These are phyloP conservation scores for Podaxis carcinomalis DNA, from an alignment of 768 basidiomycete genomes.

Conservation along the genomic window DNA sequence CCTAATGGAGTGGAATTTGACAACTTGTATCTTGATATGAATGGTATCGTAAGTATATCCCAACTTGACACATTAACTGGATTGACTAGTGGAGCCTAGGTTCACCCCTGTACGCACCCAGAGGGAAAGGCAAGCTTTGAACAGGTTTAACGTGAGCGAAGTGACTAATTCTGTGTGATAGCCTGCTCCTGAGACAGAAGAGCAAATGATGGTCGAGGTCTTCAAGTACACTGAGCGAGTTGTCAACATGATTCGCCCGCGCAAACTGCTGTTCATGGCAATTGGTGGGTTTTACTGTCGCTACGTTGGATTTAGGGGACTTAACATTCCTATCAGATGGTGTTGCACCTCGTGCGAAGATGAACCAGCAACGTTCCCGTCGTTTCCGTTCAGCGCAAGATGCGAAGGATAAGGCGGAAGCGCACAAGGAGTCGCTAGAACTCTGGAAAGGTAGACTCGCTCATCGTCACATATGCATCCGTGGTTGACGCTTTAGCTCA, in stretches of 20 bases:
- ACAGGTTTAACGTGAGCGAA: neutral
- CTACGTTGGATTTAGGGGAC: neutral
- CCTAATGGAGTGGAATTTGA: slow-evolving; percentile 97
- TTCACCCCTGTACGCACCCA: slow-evolving; percentile 98
- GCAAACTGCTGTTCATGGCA: slow-evolving; percentile 96
- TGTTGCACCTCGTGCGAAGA: slow-evolving; percentile 97
- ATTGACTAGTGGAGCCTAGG: slow-evolving; percentile 36
- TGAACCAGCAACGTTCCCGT: slow-evolving; percentile 98
- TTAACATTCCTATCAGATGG: slow-evolving; percentile 55
- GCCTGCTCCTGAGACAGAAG: slow-evolving; percentile 96
- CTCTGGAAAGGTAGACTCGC: slow-evolving; percentile 73
- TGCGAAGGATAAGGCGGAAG: slow-evolving; percentile 90
- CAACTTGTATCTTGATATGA: slow-evolving; percentile 98
- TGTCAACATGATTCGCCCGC: slow-evolving; percentile 93
- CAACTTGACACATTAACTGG: neutral
- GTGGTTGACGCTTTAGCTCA: slow-evolving; percentile 21
- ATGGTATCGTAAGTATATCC: slow-evolving; percentile 78
- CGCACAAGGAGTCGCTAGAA: slow-evolving; percentile 74
- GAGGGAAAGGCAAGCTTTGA: slow-evolving; percentile 74
- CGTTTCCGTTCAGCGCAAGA: slow-evolving; percentile 95
- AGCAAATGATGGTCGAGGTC: slow-evolving; percentile 98
- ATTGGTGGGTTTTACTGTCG: slow-evolving; percentile 59
- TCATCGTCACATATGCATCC: neutral
- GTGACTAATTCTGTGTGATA: slow-evolving; percentile 23
- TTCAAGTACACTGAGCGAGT: slow-evolving; percentile 97